Conservation (phyloP, 2,329 filamentous ascomycete genomes). For the Exophiala xenobiotica region DNA sequence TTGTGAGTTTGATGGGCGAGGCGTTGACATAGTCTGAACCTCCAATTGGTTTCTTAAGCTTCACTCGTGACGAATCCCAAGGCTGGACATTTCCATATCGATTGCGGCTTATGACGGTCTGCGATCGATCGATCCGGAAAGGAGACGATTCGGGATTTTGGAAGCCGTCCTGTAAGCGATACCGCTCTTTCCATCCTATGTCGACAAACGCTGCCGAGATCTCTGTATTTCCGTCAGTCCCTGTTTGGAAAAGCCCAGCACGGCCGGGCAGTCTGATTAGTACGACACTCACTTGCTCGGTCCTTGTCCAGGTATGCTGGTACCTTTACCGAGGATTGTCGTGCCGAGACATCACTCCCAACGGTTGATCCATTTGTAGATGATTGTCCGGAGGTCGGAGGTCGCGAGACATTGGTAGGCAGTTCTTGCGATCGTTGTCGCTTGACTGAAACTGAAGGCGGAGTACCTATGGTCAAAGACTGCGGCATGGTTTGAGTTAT, state of each 20-base stretch:
- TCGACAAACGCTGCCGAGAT: conserved; percentile 61
- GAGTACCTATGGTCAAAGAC: conserved; percentile 23
- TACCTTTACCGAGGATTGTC: conserved; percentile 20
- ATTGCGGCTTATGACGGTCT: conserved; percentile 65
- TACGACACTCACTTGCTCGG: conserved; percentile 25
- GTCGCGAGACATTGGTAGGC: conserved; percentile 2
- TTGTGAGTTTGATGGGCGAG: conserved; percentile 64
- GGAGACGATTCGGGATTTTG: conserved; percentile 50
- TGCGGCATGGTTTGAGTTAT: conserved; percentile 29
- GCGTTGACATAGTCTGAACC: conserved; percentile 80
- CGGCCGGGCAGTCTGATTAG: neutral
- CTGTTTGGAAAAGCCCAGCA: conserved; percentile 4
- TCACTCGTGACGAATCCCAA: conserved; percentile 82
- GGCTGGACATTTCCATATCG: conserved; percentile 88
- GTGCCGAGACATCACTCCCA: conserved; percentile 9
- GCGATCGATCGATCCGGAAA: conserved; percentile 59
- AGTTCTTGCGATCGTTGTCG: conserved; percentile 28
- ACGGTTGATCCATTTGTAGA: conserved; percentile 9
- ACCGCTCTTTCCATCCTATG: conserved; percentile 60
- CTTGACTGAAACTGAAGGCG: conserved; percentile 21
- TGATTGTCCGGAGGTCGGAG: conserved; percentile 12
- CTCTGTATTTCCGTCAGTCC: conserved; percentile 43
- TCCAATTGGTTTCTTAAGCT: conserved; percentile 72
- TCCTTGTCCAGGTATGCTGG: conserved; percentile 29
- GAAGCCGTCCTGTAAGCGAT: conserved; percentile 51